phyloP scores from a whole-genome alignment of 192 early-diverging fungal species.

The Coemansia sp. region DNA sequence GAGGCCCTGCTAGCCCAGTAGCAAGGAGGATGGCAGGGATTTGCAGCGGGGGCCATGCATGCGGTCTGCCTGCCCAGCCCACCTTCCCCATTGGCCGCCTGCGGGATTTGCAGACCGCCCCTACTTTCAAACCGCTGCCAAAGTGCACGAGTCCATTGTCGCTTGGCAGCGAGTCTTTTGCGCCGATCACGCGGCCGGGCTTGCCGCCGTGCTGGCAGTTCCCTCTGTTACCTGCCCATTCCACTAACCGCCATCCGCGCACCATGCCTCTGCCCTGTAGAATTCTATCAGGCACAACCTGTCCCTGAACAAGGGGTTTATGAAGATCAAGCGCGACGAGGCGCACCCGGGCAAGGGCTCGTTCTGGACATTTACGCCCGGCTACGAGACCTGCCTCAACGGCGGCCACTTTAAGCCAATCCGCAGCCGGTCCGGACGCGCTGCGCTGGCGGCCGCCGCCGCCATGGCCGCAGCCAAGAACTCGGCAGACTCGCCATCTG shows the following conservation, averaged over 20 bases:
- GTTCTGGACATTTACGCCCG: slow-evolving; percentile 64
- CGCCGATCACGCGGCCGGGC: slow-evolving; percentile 11
- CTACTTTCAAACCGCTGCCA: too few species aligned
- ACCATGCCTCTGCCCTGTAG: too few species aligned
- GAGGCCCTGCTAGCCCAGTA: background rate
- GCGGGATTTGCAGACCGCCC: slow-evolving; percentile 19
- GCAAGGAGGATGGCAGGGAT: slow-evolving; percentile 21
- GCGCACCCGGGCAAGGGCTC: slow-evolving; percentile 80
- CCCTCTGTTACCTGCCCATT: background rate
- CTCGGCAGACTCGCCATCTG: slow-evolving; percentile 1
- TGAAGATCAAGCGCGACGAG: slow-evolving; percentile 69
- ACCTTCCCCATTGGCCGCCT: slow-evolving; percentile 12
- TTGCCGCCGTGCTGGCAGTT: background rate
- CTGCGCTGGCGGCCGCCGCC: slow-evolving; percentile 46
- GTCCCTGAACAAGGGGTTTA: slow-evolving; percentile 77
- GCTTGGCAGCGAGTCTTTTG: slow-evolving; percentile 1
- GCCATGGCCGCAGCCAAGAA: slow-evolving; percentile 34
- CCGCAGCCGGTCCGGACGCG: slow-evolving; percentile 48
- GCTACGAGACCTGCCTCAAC: slow-evolving; percentile 47
- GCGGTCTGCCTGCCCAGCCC: slow-evolving; percentile 34
- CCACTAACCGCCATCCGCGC: background rate
- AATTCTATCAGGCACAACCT: slow-evolving; percentile 90
- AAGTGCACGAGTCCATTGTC: slow-evolving; percentile 14
- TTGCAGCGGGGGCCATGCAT: slow-evolving; percentile 41
- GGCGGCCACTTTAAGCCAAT: slow-evolving; percentile 50